Percentiles rank a stretch among this genome's conserved stretches.
Conservation (phyloP, 352 stramenopile genomes). For the Pseudoperonospora humuli region DNA sequence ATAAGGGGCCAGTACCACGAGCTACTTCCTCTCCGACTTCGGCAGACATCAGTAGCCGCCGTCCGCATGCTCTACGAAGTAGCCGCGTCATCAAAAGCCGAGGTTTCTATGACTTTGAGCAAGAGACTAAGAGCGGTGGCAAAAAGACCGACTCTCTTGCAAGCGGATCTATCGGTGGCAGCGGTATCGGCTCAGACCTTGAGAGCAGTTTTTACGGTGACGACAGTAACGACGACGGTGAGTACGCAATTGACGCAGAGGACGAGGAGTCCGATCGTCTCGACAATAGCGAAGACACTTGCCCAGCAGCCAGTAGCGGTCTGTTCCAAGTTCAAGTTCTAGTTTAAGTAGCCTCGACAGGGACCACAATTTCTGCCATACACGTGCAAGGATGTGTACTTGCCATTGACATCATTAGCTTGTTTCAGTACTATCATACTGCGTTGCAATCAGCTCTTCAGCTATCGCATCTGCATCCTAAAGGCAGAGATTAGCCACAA, state of each 20-base stretch:
- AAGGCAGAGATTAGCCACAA: too few relatives aligned
- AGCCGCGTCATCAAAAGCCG: slow-evolving; percentile 73
- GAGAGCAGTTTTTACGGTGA: slow-evolving; percentile 19
- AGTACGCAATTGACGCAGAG: slow-evolving; percentile 8
- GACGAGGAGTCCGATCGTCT: slow-evolving; percentile 10
- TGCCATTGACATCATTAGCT: too few relatives aligned
- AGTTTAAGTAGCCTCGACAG: too few relatives aligned
- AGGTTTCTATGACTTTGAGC: slow-evolving; percentile 62
- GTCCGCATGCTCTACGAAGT: slow-evolving; percentile 28
- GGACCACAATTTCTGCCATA: too few relatives aligned
- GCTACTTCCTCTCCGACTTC: slow-evolving; percentile 34
- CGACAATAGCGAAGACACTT: slow-evolving; percentile 2
- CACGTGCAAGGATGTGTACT: too few relatives aligned
- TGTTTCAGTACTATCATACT: too few relatives aligned
- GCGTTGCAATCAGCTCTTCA: too few relatives aligned
- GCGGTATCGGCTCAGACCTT: slow-evolving; percentile 12
- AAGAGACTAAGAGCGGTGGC: slow-evolving; percentile 15
- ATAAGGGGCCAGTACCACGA: slow-evolving; percentile 14
- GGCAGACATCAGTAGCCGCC: slow-evolving; percentile 6
- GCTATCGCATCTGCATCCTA: too few relatives aligned
- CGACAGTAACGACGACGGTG: slow-evolving; percentile 14
- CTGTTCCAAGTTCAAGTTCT: slow-evolving; percentile 67
- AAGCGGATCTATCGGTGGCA: slow-evolving; percentile 16
- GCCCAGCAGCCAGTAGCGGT: slow-evolving; percentile 19
- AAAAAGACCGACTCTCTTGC: slow-evolving; percentile 7